Base-by-base conservation (phyloP, 2,329 filamentous ascomycete genomes). In the Leptographium lundbergii region DNA sequence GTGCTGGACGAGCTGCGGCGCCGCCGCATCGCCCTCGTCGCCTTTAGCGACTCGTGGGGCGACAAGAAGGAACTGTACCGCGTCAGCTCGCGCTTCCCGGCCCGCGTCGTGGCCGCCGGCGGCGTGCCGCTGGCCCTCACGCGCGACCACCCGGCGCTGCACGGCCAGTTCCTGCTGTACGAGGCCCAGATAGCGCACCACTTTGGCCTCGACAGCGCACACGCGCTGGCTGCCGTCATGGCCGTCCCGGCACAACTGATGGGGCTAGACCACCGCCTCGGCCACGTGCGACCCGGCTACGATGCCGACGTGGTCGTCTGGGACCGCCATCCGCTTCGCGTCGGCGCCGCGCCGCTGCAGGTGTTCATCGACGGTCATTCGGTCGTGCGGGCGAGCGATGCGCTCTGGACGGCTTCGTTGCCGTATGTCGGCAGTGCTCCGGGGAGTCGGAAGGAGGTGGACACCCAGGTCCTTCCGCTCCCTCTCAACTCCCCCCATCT, bases 271-370 rank as follows among this genome's bases (percentile, higher is more conserved):
- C 10, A 58, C 36, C 47, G 57, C 47, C n/a, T 64, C 57, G 77
- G 77, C 3, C 77, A 73, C 60, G 68, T 68, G 10, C 70, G 70
- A 17, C 64, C 72, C 4, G 75, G 76, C 4, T 78, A 76, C 59
- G 77, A 80, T 64, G 77, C 76, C 17, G 77, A 80, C 59, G 63
- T 79, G 34, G 77, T 77, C 5, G 68, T 78, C 5, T 79, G 76
- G 76, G 72, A 78, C 60, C 70, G 70, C 0, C 75, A 79, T 61
- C 76, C 76, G 3, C 68, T 79, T 1, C 68, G 71, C 14, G 63
- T 74, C 19, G 76, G 75, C 6, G 74, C 76, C 13, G 76, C 71
- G 4, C 73, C 76, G 4, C 63, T 73, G 11, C 74, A 78, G 59
- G 76, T 79, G 17, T 77, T 72, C 45, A 73, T 78, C 61, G 76